A percentile compares a stretch with the other conserved stretches of the same genome.
phyloP scores from a whole-genome alignment of 371 early-diverging fungal genomes.

The Apophysomyces ossiformis region DNA sequence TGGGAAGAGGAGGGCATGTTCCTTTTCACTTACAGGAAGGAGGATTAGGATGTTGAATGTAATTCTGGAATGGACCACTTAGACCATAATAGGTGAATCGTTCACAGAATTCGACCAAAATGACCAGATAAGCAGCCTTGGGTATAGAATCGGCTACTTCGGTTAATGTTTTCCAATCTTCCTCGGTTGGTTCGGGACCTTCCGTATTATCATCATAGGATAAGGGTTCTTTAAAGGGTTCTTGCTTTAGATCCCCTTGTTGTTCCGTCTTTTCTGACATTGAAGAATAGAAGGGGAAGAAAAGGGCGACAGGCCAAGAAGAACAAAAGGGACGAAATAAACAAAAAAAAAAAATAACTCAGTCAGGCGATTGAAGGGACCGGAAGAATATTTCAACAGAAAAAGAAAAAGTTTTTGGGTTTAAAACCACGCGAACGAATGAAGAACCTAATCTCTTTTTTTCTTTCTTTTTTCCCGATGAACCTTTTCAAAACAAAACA shows the following conservation, averaged over 20 bases:
- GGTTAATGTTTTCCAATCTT: constrained; percentile 42
- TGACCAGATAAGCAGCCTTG: constrained; percentile 47
- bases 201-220: not conserved
- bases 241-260: not conserved
- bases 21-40: constrained; percentile 30
- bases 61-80: constrained; percentile 72
- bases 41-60: constrained; percentile 54
- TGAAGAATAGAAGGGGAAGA: not conserved
- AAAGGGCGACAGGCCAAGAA: not conserved
- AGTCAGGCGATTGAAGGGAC: not conserved
- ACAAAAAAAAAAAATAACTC: not conserved
- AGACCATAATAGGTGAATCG: constrained; percentile 82
- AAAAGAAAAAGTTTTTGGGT: constrained; percentile 5
- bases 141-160: constrained; percentile 49
- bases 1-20: not conserved
- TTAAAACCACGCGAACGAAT: constrained; percentile 10
- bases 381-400: not conserved
- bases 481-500: too few relatives aligned
- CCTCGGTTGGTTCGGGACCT: constrained; percentile 45
- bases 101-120: constrained; percentile 61
- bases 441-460: not conserved
- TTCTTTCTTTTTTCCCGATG: too few relatives aligned
- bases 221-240: not conserved
- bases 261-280: constrained; percentile 24
- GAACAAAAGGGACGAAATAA: too few relatives aligned